A percentile compares a stretch with the other conserved stretches of the same genome.
Evolutionary conservation across 164 flowering plant species (phyloP).

Genomic region (Macadamia integrifolia): DNA sequence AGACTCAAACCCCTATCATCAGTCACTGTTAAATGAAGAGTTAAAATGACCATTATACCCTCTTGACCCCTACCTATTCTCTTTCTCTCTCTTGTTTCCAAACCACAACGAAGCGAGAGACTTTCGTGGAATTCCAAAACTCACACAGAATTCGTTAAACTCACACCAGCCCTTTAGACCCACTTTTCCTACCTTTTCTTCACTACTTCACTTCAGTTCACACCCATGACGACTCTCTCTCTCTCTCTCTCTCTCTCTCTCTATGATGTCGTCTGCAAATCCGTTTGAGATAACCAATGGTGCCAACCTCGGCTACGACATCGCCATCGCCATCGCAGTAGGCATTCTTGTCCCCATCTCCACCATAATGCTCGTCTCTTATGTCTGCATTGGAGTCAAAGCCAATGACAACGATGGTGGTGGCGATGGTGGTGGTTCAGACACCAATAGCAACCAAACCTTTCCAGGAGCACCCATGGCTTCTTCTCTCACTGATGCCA

Average conservation of each 20-base stretch:
- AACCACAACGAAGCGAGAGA: too few species aligned
- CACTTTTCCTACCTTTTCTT: background rate
- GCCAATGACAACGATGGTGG: constrained; percentile 3
- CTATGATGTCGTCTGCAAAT: constrained; percentile 15
- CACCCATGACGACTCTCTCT: background rate
- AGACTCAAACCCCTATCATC: too few species aligned
- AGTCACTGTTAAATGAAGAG: too few species aligned
- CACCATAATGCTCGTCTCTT: constrained; percentile 53
- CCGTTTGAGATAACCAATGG: constrained; percentile 23
- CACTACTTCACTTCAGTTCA: too few species aligned
- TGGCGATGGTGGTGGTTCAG: background rate
- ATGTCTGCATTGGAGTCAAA: constrained; percentile 38
- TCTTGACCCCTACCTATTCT: too few species aligned
- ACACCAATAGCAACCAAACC: constrained; percentile 8
- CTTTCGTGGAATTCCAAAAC: too few species aligned
- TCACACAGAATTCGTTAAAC: background rate
- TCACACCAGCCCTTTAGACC: background rate
- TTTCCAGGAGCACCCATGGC: constrained; percentile 26
- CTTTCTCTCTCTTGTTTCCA: too few species aligned
- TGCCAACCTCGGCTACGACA: constrained; percentile 51
- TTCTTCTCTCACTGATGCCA: constrained; percentile 26
- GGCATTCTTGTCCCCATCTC: constrained; percentile 54
- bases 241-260: constrained; percentile 5
- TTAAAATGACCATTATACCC: too few species aligned
- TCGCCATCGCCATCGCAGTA: constrained; percentile 52